Evolutionary conservation across 2,329 filamentous ascomycete genomes (phyloP).

Genomic region (Neofusicoccum laricinum): DNA sequence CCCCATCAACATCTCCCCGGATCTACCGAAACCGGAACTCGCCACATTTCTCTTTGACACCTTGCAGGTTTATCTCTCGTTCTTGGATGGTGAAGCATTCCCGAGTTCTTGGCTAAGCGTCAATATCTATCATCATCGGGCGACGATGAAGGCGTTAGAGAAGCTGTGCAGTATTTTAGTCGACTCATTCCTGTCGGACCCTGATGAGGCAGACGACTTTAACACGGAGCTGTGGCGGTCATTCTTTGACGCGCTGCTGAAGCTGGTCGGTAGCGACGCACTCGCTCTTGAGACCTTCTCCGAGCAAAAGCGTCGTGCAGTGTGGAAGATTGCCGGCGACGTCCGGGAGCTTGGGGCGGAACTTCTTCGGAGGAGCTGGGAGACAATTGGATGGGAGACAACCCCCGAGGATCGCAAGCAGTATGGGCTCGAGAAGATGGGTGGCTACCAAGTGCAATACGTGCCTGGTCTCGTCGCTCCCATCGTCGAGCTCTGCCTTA

Average conservation of each 20-base stretch:
- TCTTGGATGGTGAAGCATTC: constrained; percentile 85
- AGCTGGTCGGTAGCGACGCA: constrained; percentile 82
- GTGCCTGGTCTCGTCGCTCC: constrained; percentile 88
- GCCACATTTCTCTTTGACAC: constrained; percentile 73
- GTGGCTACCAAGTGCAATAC: constrained; percentile 97
- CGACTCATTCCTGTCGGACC: constrained; percentile 80
- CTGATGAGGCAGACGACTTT: constrained; percentile 88
- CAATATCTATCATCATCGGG: constrained; percentile 89
- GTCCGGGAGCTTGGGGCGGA: constrained; percentile 89
- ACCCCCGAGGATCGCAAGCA: constrained; percentile 71
- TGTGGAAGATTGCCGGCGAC: constrained; percentile 99
- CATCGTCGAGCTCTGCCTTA: constrained; percentile 90
- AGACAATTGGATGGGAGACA: constrained; percentile 95
- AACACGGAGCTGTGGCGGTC: constrained; percentile 91
- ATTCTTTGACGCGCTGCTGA: constrained; percentile 86
- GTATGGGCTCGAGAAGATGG: constrained; percentile 80
- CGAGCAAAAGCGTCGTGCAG: constrained; percentile 90
- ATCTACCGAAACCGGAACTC: constrained; percentile 71
- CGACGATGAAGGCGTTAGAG: constrained; percentile 80
- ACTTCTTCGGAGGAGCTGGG: constrained; percentile 81
- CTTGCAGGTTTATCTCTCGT: constrained; percentile 82
- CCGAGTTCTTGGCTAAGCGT: constrained; percentile 87
- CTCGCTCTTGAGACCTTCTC: constrained; percentile 93
- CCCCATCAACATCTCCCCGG: constrained; percentile 70
- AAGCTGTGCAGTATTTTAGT: constrained; percentile 76